These are phyloP conservation scores for Podaxis sp. DNA, from an alignment of 768 basidiomycete genomes.

Conservation along the genomic window DNA sequence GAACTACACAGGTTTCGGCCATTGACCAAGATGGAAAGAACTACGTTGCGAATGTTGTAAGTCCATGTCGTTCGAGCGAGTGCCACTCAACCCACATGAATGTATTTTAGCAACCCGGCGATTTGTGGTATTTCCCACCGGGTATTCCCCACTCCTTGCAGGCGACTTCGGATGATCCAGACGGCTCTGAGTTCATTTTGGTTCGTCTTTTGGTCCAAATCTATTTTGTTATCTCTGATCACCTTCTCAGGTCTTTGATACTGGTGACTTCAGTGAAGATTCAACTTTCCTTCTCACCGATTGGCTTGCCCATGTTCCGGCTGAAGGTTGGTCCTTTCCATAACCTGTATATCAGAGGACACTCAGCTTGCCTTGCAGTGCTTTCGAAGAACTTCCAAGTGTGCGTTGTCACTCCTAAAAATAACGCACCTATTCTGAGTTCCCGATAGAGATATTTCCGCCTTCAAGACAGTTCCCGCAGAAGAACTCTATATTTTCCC, in stretches of 20 bases:
- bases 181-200: slow-evolving; percentile 53
- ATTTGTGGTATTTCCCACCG: slow-evolving; percentile 59
- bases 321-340: slow-evolving; percentile 33
- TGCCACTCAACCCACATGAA: neutral
- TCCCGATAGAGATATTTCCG: slow-evolving; percentile 27
- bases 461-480: slow-evolving; percentile 43
- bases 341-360: neutral
- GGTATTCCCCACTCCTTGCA: slow-evolving; percentile 58
- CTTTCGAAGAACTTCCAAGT: slow-evolving; percentile 54
- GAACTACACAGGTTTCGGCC: slow-evolving; percentile 46
- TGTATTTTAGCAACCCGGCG: slow-evolving; percentile 38
- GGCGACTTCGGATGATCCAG: slow-evolving; percentile 43
- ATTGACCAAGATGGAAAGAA: slow-evolving; percentile 49
- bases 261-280: slow-evolving; percentile 53
- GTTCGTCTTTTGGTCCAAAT: slow-evolving; percentile 24
- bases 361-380: slow-evolving; percentile 25
- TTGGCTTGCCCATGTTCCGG: slow-evolving; percentile 55
- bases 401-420: slow-evolving; percentile 17
- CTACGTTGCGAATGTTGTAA: slow-evolving; percentile 49
- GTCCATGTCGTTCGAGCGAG: slow-evolving; percentile 16
- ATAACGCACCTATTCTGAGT: neutral
- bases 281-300: slow-evolving; percentile 57
- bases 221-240: neutral
- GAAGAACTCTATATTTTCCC: slow-evolving; percentile 56
- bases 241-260: slow-evolving; percentile 44